Evolutionary conservation across 441 rosid species (phyloP).

Genomic region (Adansonia madagascariensis): DNA sequence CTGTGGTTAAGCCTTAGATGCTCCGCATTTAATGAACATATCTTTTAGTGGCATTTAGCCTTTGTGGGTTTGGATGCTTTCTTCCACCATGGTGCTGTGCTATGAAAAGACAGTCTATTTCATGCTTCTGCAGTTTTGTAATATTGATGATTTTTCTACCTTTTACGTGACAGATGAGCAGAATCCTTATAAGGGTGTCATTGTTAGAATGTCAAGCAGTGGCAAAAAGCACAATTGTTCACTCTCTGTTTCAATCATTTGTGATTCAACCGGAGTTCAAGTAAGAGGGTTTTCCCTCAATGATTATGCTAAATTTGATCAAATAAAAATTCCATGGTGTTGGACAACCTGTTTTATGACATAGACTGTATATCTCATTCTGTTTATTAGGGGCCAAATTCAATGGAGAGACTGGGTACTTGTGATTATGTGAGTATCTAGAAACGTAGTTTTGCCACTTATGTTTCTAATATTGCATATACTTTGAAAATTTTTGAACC

Average conservation of each 20-base stretch:
- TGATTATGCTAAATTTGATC: slow-evolving; percentile 17
- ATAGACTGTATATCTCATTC: slow-evolving; percentile 28
- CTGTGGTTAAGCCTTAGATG: not conserved
- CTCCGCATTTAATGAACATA: not conserved
- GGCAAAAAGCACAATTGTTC: slow-evolving; percentile 60
- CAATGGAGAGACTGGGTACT: slow-evolving; percentile 52
- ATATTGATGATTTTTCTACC: slow-evolving; percentile 28
- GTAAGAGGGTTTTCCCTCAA: slow-evolving; percentile 51
- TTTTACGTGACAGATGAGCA: slow-evolving; percentile 52
- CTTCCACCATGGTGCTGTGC: slow-evolving; percentile 4
- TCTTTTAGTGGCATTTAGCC: slow-evolving; percentile 15
- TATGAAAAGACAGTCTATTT: not conserved
- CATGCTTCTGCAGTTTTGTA: slow-evolving; percentile 18
- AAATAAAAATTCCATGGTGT: slow-evolving; percentile 8
- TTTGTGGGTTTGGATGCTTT: not conserved
- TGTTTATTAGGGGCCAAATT: slow-evolving; percentile 67
- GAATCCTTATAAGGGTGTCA: slow-evolving; percentile 76
- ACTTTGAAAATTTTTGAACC: not conserved
- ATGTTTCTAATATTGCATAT: not conserved
- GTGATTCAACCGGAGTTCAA: slow-evolving; percentile 59
- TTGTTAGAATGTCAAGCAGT: slow-evolving; percentile 63
- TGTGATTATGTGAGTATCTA: slow-evolving; percentile 73
- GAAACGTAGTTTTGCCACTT: not conserved
- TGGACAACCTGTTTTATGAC: slow-evolving; percentile 27
- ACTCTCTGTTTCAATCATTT: slow-evolving; percentile 76